A percentile compares a stretch with the other conserved stretches of the same genome.
Conservation (phyloP, 2,329 filamentous ascomycete genomes). For the Exserohilum rostratum region DNA sequence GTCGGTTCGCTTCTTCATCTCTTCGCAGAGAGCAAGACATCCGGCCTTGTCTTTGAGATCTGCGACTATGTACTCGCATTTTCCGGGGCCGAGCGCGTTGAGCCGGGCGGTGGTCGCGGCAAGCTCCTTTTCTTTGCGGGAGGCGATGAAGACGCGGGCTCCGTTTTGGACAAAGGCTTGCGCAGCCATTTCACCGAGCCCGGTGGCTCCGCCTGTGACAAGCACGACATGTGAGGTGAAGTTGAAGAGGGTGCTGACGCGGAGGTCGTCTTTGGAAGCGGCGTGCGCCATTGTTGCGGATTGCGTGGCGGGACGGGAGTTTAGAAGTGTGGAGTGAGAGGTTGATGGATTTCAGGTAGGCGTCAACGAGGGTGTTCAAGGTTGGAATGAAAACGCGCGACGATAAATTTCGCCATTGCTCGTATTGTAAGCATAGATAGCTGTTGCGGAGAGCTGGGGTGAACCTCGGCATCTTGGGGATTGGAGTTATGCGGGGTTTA, state of each 20-base stretch:
- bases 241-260: conserved; percentile 43
- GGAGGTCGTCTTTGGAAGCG: conserved; percentile 41
- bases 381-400: background rate
- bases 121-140: conserved; percentile 58
- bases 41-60: conserved; percentile 61
- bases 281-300: conserved; percentile 35
- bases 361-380: background rate
- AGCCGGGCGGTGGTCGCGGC: conserved; percentile 55
- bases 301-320: background rate
- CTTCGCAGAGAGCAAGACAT: conserved; percentile 55
- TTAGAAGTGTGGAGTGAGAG: background rate
- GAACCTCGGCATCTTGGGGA: conserved; percentile 24
- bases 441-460: conserved; percentile 17
- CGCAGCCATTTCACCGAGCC: conserved; percentile 61
- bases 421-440: conserved; percentile 18
- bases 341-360: background rate
- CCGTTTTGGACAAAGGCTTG: conserved; percentile 61
- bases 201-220: conserved; percentile 59
- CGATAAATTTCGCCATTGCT: conserved; percentile 19
- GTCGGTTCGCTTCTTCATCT: conserved; percentile 53
- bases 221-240: conserved; percentile 52
- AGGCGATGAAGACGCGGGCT: conserved; percentile 61
- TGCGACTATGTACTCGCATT: conserved; percentile 57
- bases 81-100: conserved; percentile 59
- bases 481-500: conserved; percentile 7